Evolutionary conservation across 2,329 filamentous ascomycete genomes (phyloP).

Genomic region (Pseudogymnoascus sp.): DNA sequence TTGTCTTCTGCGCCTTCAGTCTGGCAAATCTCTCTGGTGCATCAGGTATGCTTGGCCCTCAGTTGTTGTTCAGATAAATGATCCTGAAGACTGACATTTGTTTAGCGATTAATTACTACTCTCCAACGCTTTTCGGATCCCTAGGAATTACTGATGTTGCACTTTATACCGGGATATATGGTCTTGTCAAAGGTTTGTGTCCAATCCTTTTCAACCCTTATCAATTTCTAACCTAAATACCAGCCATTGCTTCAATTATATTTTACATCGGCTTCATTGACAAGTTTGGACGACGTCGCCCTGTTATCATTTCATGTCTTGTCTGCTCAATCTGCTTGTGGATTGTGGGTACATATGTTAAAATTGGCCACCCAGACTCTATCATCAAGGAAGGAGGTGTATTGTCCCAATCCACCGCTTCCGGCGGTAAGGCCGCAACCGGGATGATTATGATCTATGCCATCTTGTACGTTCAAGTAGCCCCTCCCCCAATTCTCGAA

Average conservation of each 20-base stretch:
- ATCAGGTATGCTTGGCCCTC: constrained; percentile 14
- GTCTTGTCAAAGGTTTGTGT: constrained; percentile 31
- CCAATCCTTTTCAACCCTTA: not conserved
- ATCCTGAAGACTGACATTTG: not conserved
- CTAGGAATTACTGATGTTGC: constrained; percentile 38
- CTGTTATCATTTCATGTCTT: constrained; percentile 40
- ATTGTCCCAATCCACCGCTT: constrained; percentile 34
- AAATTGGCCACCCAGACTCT: constrained; percentile 39
- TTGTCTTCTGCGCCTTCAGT: constrained; percentile 31
- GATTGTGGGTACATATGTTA: constrained; percentile 46
- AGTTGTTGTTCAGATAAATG: not conserved
- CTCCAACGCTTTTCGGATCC: constrained; percentile 34
- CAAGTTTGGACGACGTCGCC: constrained; percentile 32
- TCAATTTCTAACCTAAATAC: not conserved
- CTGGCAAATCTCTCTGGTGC: constrained; percentile 36
- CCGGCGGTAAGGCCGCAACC: constrained; percentile 44
- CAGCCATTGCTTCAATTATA: constrained; percentile 33
- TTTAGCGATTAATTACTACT: constrained; percentile 37
- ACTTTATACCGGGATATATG: constrained; percentile 45
- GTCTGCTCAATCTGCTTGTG: constrained; percentile 42
- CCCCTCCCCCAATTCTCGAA: not conserved
- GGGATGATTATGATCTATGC: constrained; percentile 47
- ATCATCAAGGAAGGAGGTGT: constrained; percentile 27
- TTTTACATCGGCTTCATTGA: constrained; percentile 36
- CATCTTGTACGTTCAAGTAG: not conserved